Evolutionary conservation across 345 rosid genomes (phyloP).

Genomic region (Carallia pectinifolia): DNA sequence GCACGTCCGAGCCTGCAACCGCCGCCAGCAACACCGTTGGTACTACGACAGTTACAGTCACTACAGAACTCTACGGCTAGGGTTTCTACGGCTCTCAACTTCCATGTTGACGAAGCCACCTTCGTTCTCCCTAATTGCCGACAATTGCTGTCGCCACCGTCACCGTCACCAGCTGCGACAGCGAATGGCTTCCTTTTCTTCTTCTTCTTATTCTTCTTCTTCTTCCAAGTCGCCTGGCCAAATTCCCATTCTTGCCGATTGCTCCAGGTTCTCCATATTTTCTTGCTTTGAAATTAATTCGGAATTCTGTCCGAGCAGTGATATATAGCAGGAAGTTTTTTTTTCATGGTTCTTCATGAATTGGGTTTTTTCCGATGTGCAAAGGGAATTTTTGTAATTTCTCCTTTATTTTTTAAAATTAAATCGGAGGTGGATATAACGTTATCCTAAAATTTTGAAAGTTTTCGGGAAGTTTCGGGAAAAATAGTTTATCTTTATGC

Average conservation of each 20-base stretch:
- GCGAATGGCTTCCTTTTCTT: constrained; percentile 33
- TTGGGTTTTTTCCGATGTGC: too few species aligned
- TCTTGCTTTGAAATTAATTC: neutral
- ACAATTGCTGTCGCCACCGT: constrained; percentile 4
- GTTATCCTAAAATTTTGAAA: too few species aligned
- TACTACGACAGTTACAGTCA: neutral
- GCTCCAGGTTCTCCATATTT: constrained; percentile 49
- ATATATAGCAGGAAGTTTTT: too few species aligned
- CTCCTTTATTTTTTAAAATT: too few species aligned
- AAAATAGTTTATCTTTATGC: too few species aligned
- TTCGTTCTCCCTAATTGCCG: constrained; percentile 16
- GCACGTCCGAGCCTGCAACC: constrained; percentile 48
- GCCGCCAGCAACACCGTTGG: constrained; percentile 23
- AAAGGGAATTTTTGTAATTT: too few species aligned
- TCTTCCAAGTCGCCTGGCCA: constrained; percentile 47
- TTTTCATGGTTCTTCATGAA: too few species aligned
- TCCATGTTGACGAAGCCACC: constrained; percentile 43
- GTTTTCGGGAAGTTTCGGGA: too few species aligned
- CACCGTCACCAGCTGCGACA: constrained; percentile 28
- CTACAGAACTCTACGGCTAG: constrained; percentile 36
- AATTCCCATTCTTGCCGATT: constrained; percentile 45
- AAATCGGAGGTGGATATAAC: too few species aligned
- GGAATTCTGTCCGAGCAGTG: too few species aligned
- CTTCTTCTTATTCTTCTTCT: constrained; percentile 7
- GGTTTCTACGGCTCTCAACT: constrained; percentile 51